Percentiles rank a stretch among this genome's conserved stretches.
These are phyloP conservation scores for Podospora sp. DNA, from an alignment of 495 filamentous ascomycete species.

Conservation along the genomic window DNA sequence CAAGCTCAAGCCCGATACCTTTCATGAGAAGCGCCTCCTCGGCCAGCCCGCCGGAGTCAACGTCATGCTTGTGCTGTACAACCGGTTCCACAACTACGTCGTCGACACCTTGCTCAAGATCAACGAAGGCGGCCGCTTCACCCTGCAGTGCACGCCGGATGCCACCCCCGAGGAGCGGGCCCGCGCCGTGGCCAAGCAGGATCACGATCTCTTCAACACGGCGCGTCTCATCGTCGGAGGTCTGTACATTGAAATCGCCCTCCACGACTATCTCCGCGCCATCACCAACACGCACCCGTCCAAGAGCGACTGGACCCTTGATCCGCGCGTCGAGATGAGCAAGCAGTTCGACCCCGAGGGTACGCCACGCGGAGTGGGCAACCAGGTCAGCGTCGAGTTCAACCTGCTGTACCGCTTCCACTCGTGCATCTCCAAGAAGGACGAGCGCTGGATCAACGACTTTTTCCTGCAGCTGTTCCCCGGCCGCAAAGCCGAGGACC, in stretches of 20 bases:
- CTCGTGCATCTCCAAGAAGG: slow-evolving; percentile 63
- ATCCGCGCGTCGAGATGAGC: slow-evolving; percentile 64
- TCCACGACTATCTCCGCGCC: slow-evolving; percentile 80
- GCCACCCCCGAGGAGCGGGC: slow-evolving; percentile 51
- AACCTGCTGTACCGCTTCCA: slow-evolving; percentile 76
- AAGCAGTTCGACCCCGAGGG: slow-evolving; percentile 52
- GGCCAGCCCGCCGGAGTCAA: slow-evolving; percentile 78
- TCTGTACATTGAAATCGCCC: slow-evolving; percentile 76
- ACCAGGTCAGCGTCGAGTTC: slow-evolving; percentile 79
- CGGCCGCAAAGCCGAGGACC: slow-evolving; percentile 55
- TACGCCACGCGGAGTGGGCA: slow-evolving; percentile 68
- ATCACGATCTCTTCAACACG: slow-evolving; percentile 83
- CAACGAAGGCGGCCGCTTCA: slow-evolving; percentile 73
- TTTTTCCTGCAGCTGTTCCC: slow-evolving; percentile 61
- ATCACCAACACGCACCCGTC: slow-evolving; percentile 76
- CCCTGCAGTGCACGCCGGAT: slow-evolving; percentile 46
- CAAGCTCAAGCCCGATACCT: slow-evolving; percentile 76
- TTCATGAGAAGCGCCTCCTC: slow-evolving; percentile 68
- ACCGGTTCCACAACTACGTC: slow-evolving; percentile 78
- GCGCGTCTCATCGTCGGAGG: slow-evolving; percentile 75
- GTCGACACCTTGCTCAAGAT: slow-evolving; percentile 62
- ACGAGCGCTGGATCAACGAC: slow-evolving; percentile 68
- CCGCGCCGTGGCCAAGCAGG: slow-evolving; percentile 66
- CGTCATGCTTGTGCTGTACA: slow-evolving; percentile 67
- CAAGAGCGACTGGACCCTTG: slow-evolving; percentile 76